Percentiles rank a stretch among this genome's conserved stretches.
Conservation (phyloP, 2,329 filamentous ascomycete species). For the Neonectria faginata region DNA sequence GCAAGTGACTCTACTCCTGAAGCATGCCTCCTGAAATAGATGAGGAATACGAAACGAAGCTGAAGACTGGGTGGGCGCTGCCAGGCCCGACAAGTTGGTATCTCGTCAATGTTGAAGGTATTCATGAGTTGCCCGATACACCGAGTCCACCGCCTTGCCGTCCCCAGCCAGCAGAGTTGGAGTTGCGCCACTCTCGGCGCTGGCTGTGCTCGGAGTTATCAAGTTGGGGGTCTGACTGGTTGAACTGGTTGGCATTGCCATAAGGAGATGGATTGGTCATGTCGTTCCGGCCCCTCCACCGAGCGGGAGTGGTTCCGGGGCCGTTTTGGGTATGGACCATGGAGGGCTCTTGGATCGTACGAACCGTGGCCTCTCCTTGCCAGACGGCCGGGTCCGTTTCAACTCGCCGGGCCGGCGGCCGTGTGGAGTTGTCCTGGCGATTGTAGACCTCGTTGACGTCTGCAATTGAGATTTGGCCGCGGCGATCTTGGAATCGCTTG, state of each 20-base stretch:
- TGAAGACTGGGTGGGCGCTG: constrained; percentile 25
- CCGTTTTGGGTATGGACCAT: constrained; percentile 53
- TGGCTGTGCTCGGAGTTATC: constrained; percentile 56
- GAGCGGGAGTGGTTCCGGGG: constrained; percentile 63
- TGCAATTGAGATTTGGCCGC: constrained; percentile 68
- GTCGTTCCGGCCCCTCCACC: constrained; percentile 61
- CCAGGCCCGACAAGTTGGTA: constrained; percentile 34
- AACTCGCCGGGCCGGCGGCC: constrained; percentile 71
- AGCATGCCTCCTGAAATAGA: constrained; percentile 46
- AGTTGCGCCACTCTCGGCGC: constrained; percentile 69
- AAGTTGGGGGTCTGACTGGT: constrained; percentile 57
- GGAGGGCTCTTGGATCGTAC: constrained; percentile 76
- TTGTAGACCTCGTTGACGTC: constrained; percentile 69
- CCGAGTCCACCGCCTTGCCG: constrained; percentile 64
- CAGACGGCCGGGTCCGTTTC: constrained; percentile 89
- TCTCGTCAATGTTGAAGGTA: constrained; percentile 28
- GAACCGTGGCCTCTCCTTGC: constrained; percentile 86
- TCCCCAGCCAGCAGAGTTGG: constrained; percentile 56
- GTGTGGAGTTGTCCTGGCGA: constrained; percentile 68
- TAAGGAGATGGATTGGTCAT: constrained; percentile 58
- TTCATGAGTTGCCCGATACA: constrained; percentile 59
- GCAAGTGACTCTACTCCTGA: constrained; percentile 52
- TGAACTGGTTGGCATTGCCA: constrained; percentile 54
- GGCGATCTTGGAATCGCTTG: constrained; percentile 88
- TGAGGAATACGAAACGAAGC: constrained; percentile 37